Evolutionary conservation across 345 rosid genomes (phyloP).

Genomic region (Eucalyptus regnans): DNA sequence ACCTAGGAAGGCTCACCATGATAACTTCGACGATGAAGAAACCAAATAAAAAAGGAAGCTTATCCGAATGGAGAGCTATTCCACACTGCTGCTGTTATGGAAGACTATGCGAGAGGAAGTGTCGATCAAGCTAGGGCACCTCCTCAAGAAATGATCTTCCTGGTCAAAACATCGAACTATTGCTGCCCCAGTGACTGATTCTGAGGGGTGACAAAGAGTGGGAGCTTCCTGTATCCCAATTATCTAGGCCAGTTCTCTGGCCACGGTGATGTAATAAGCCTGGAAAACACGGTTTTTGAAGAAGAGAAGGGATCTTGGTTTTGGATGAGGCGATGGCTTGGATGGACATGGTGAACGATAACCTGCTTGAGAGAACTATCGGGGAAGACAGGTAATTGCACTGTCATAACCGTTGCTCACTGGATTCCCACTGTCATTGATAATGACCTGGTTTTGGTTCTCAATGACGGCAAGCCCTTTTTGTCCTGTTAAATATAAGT

Average conservation of each 20-base stretch:
- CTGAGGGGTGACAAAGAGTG: constrained; percentile 65
- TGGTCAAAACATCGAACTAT: constrained; percentile 66
- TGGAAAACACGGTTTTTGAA: constrained; percentile 51
- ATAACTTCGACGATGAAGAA: constrained; percentile 62
- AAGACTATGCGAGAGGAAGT: constrained; percentile 51
- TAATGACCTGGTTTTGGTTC: constrained; percentile 77
- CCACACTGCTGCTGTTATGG: constrained; percentile 62
- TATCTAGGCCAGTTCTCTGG: constrained; percentile 91
- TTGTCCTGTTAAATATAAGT: neutral
- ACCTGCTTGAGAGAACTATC: constrained; percentile 49
- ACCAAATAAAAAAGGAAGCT: constrained; percentile 70
- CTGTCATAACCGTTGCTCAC: constrained; percentile 74
- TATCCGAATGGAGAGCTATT: constrained; percentile 72
- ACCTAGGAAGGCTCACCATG: constrained; percentile 57
- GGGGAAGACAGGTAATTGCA: constrained; percentile 52
- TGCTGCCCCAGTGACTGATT: constrained; percentile 55
- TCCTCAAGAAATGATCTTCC: constrained; percentile 45
- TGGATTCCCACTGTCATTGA: constrained; percentile 71
- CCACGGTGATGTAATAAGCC: constrained; percentile 67
- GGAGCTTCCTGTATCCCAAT: constrained; percentile 64
- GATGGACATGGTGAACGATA: constrained; percentile 6
- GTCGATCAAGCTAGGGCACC: constrained; percentile 28
- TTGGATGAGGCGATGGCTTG: neutral
- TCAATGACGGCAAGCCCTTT: constrained; percentile 42
- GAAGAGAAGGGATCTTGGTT: neutral